phyloP scores from a whole-genome alignment of 345 rosid species.

The Hibiscus trionum region DNA sequence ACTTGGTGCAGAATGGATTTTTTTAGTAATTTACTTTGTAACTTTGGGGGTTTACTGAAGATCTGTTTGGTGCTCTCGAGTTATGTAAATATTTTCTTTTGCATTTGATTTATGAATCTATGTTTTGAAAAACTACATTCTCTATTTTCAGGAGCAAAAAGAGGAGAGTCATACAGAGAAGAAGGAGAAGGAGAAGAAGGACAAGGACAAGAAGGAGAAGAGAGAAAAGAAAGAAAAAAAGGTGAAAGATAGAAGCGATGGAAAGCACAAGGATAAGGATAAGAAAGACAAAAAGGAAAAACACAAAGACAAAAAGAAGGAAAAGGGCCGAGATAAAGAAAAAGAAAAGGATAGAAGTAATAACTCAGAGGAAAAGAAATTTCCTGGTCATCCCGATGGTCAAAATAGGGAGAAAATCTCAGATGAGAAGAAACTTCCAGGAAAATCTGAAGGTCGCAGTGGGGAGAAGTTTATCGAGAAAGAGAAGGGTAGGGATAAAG shows the following conservation, averaged over 20 bases:
- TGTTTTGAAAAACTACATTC: conserved; percentile 6
- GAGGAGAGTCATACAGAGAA: conserved; percentile 24
- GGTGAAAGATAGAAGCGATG: conserved; percentile 43
- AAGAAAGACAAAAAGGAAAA: conserved; percentile 45
- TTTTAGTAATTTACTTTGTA: not conserved
- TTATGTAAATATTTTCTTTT: not conserved
- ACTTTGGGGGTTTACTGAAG: not conserved
- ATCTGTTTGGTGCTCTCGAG: not conserved
- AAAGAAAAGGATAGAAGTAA: conserved; percentile 35
- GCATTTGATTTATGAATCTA: not conserved
- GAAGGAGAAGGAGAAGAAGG: conserved; percentile 46
- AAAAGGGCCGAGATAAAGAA: conserved; percentile 29
- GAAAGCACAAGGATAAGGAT: conserved; percentile 40
- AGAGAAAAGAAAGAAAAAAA: conserved; percentile 40
- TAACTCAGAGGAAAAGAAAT: conserved; percentile 26
- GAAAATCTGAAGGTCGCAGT: conserved; percentile 18
- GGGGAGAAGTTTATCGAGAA: conserved; percentile 24
- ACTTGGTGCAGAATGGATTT: not conserved
- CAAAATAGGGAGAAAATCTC: conserved; percentile 28
- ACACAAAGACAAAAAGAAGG: conserved; percentile 32
- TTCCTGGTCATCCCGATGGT: conserved; percentile 14
- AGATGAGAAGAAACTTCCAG: conserved; percentile 25
- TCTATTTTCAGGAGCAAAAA: conserved; percentile 34
- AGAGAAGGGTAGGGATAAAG: conserved; percentile 25
- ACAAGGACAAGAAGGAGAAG: conserved; percentile 43